phyloP scores from a whole-genome alignment of 495 filamentous ascomycete genomes.

The Lepidopterella palustris region DNA sequence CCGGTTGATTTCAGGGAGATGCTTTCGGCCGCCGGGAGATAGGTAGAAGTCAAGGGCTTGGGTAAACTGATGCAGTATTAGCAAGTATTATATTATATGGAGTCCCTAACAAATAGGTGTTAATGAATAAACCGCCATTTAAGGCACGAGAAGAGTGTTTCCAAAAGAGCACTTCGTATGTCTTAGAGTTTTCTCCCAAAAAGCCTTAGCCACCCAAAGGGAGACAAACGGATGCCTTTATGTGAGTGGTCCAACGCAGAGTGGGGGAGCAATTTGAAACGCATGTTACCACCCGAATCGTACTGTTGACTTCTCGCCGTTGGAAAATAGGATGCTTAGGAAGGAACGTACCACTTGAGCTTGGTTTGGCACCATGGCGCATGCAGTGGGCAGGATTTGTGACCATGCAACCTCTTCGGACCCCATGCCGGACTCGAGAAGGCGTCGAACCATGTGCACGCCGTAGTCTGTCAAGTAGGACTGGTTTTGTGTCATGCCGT shows the following conservation, averaged over 20 bases:
- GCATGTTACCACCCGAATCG: too few species aligned
- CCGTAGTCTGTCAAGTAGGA: constrained; percentile 60
- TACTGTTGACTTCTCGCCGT: too few species aligned
- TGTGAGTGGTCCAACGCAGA: too few species aligned
- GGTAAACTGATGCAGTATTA: constrained; percentile 47
- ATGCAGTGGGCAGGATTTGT: constrained; percentile 59
- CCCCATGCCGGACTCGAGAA: constrained; percentile 59
- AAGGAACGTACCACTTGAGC: constrained; percentile 48
- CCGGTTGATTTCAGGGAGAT: constrained; percentile 54
- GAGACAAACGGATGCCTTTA: too few species aligned
- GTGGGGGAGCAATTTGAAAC: too few species aligned
- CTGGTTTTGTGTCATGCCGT: constrained; percentile 48
- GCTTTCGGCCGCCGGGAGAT: constrained; percentile 45
- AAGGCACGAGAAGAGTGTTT: background rate
- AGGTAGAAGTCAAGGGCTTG: constrained; percentile 78
- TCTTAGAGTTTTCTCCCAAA: too few species aligned
- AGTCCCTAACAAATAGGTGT: too few species aligned
- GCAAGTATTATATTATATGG: too few species aligned
- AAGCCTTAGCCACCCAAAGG: too few species aligned
- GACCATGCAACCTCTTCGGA: constrained; percentile 66
- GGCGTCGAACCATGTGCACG: constrained; percentile 57
- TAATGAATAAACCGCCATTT: background rate
- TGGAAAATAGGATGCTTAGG: too few species aligned
- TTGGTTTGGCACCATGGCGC: constrained; percentile 62
- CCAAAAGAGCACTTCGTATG: background rate